Conservation (phyloP, 352 stramenopile species). For the Globisporangium splendens region DNA sequence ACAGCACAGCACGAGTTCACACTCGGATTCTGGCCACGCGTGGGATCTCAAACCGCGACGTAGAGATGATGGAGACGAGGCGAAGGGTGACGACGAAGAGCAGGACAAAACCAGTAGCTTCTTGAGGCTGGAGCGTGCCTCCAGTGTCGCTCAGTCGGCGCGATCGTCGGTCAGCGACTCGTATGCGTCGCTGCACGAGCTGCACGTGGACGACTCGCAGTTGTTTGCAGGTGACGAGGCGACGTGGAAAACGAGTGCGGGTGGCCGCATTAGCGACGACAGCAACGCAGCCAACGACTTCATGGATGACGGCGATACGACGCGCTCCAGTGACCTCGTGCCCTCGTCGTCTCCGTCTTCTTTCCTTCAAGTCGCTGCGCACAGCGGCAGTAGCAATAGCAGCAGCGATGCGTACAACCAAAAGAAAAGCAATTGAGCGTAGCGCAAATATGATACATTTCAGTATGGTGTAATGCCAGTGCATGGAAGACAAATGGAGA, state of each 20-base stretch:
- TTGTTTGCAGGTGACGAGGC: constrained; percentile 10
- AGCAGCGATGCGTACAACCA: not conserved
- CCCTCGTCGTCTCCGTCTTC: not conserved
- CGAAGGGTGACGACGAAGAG: not conserved
- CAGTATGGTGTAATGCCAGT: too few species aligned
- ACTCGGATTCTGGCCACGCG: not conserved
- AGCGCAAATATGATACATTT: not conserved
- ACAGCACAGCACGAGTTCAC: constrained; percentile 1
- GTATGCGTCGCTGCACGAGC: constrained; percentile 23
- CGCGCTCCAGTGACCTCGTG: not conserved
- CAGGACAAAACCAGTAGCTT: not conserved
- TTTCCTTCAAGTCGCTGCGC: not conserved
- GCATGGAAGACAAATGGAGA: too few species aligned
- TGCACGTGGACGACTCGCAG: constrained; percentile 13
- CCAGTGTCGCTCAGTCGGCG: constrained; percentile 9
- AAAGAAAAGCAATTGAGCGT: not conserved
- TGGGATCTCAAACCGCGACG: not conserved
- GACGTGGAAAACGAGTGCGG: constrained; percentile 9
- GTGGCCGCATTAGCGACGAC: constrained; percentile 19
- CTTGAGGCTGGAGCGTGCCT: not conserved
- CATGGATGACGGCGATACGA: constrained; percentile 8
- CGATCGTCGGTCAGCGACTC: constrained; percentile 21
- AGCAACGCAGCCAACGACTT: constrained; percentile 16
- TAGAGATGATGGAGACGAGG: constrained; percentile 1
- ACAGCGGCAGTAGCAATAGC: not conserved